Base-by-base conservation (phyloP, 2,329 filamentous ascomycete genomes). In the Aspergillus sp. region DNA sequence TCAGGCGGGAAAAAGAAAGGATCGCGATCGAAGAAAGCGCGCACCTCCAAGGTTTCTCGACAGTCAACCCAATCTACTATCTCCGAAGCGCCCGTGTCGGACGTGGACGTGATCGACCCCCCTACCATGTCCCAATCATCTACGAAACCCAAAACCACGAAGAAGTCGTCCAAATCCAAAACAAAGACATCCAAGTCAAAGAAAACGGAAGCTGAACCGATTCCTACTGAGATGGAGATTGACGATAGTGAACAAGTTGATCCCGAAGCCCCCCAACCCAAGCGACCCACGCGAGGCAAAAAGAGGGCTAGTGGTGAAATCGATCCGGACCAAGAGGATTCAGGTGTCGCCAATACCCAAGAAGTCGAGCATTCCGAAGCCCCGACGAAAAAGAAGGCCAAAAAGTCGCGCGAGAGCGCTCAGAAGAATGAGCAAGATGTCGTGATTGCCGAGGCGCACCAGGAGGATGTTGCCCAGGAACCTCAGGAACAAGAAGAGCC, bases 21-120 rank as follows among this genome's bases (percentile, higher is more conserved):
- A 63, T 74, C 82, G 6, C 78, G 78, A 54, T 52, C 82, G 70
- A 78, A 82, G 75, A 79, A 89, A 81, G 72, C 77, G 70, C 73
- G 84, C 63, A 75, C 81, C 49, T 95, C 91, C 22, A 93, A 92
- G 72, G 81, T 83, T 9, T 90, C 90, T 3, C 85, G 90, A 36
- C 72, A 82, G n/a, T 85, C 83, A 20, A 81, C 78, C 7, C 82
- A 85, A 63, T 83, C 81, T n/a, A 74, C 75, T 22, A 68, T 74
- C 47, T 81, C 81, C 2, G 81, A 82, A 66, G 73, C 74, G 11
- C 75, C 74, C 11, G 72, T 77, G 5, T 68, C 75, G 22, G 78
- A 78, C 24, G 52, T 77, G 22, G 77, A 88, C 78, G 60, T 78
- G 76, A 58, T 90, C 82, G 67, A 87, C 77, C 69, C 85, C 77